phyloP scores from a whole-genome alignment of 768 basidiomycete species.

The Leccinum truebloodii region DNA sequence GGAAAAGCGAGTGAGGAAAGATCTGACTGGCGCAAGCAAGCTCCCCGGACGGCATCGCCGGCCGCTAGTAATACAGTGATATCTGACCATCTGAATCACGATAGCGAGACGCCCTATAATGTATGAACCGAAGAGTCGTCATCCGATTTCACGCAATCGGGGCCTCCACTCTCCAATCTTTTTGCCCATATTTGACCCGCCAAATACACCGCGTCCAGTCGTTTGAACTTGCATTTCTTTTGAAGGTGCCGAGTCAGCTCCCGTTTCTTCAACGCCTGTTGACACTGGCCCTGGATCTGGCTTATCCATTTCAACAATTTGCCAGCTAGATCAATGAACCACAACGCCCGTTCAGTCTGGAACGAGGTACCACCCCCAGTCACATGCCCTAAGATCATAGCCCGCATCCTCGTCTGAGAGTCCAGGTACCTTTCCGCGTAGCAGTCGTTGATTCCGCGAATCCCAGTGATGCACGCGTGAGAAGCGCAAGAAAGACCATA shows the following conservation, averaged over 20 bases:
- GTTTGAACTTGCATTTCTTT: constrained; percentile 24
- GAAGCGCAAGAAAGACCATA: constrained; percentile 27
- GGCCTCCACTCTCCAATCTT: constrained; percentile 20
- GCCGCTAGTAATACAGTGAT: constrained; percentile 7
- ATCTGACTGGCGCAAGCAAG: too few species aligned
- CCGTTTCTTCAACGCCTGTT: constrained; percentile 17
- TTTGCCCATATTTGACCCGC: constrained; percentile 26
- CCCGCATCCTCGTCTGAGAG: constrained; percentile 31
- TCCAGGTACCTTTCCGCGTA: constrained; percentile 33
- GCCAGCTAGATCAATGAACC: constrained; percentile 28
- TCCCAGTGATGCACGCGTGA: constrained; percentile 43
- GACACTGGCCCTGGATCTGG: constrained; percentile 13
- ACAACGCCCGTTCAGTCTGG: constrained; percentile 22
- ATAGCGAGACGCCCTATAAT: background rate
- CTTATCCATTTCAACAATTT: constrained; percentile 21
- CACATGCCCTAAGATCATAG: constrained; percentile 22
- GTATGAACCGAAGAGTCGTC: constrained; percentile 17
- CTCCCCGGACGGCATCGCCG: too few species aligned
- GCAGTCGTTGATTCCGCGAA: constrained; percentile 24
- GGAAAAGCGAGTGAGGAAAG: too few species aligned
- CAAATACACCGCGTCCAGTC: constrained; percentile 21
- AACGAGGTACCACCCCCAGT: constrained; percentile 16
- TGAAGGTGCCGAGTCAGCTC: constrained; percentile 25
- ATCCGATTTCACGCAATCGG: constrained; percentile 27
- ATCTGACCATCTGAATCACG: constrained; percentile 1